Conservation (phyloP, 2,329 filamentous ascomycete species). For the Pseudogymnoascus sp. region DNA sequence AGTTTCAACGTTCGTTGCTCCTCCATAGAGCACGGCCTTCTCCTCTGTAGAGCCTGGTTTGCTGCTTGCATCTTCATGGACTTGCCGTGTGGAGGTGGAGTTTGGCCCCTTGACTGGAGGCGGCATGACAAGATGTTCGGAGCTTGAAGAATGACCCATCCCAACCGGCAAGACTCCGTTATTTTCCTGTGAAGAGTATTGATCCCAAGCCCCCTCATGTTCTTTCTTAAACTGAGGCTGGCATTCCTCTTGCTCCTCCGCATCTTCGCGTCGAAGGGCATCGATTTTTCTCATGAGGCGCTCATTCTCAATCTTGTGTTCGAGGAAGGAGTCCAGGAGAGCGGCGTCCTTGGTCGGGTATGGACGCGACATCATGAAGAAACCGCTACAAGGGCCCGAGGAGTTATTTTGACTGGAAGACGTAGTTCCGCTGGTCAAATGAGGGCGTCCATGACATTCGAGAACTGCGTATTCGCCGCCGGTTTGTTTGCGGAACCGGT, state of each 20-base stretch:
- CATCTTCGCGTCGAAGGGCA: constrained; percentile 77
- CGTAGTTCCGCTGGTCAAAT: constrained; percentile 64
- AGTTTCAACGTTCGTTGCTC: constrained; percentile 67
- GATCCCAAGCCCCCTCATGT: constrained; percentile 47
- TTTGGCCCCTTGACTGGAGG: constrained; percentile 59
- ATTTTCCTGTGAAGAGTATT: constrained; percentile 37
- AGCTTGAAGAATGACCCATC: constrained; percentile 23
- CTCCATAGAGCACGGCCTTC: constrained; percentile 77
- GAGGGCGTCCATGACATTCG: constrained; percentile 86
- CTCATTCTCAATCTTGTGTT: constrained; percentile 96
- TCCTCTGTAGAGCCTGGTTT: constrained; percentile 70
- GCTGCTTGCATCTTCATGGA: constrained; percentile 63
- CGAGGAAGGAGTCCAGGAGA: constrained; percentile 83
- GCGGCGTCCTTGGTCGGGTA: constrained; percentile 84
- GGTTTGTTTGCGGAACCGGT: constrained; percentile 65
- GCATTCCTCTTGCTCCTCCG: constrained; percentile 64
- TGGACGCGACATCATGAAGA: constrained; percentile 87
- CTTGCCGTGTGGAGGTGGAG: constrained; percentile 66
- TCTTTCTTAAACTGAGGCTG: constrained; percentile 52
- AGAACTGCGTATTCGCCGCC: constrained; percentile 76
- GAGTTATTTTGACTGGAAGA: constrained; percentile 55
- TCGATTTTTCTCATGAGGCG: constrained; percentile 74
- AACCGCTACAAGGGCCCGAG: constrained; percentile 69
- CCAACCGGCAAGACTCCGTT: constrained; percentile 24
- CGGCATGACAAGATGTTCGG: constrained; percentile 48